Conservation (phyloP, 73 alveolate species). For the Tetrahymena borealis region DNA sequence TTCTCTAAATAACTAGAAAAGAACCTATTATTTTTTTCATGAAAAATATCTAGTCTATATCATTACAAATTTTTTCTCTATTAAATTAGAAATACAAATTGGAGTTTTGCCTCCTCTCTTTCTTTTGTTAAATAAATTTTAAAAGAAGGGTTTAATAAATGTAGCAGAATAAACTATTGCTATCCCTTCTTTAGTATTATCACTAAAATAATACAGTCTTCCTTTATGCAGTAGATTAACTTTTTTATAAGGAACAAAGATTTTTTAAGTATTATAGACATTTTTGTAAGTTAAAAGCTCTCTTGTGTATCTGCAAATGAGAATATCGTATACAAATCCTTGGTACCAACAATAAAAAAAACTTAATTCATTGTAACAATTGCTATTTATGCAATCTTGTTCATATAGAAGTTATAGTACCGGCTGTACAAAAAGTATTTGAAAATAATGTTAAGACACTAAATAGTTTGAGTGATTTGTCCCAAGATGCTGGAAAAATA, state of each 20-base stretch:
- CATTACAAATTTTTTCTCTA: too few relatives aligned
- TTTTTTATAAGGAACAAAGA: neutral
- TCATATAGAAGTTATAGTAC: neutral
- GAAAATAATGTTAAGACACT: neutral
- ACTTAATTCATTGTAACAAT: neutral
- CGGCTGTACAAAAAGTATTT: neutral
- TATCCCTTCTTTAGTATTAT: neutral
- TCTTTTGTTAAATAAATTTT: too few relatives aligned
- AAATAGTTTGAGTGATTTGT: neutral
- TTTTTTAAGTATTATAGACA: neutral
- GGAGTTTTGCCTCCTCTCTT: too few relatives aligned
- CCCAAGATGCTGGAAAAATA: neutral
- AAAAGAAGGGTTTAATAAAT: neutral
- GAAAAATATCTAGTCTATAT: too few relatives aligned
- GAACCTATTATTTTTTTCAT: too few relatives aligned
- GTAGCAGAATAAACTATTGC: neutral
- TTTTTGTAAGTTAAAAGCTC: neutral
- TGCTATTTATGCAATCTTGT: neutral
- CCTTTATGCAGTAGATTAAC: neutral
- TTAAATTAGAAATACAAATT: too few relatives aligned
- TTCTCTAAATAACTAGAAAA: too few relatives aligned
- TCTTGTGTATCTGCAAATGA: neutral
- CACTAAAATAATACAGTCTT: neutral
- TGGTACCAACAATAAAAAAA: neutral
- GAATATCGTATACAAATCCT: neutral